These are phyloP conservation scores for Orbilia blumenaviensis DNA, from an alignment of 2,329 filamentous ascomycete genomes.

Conservation along the genomic window DNA sequence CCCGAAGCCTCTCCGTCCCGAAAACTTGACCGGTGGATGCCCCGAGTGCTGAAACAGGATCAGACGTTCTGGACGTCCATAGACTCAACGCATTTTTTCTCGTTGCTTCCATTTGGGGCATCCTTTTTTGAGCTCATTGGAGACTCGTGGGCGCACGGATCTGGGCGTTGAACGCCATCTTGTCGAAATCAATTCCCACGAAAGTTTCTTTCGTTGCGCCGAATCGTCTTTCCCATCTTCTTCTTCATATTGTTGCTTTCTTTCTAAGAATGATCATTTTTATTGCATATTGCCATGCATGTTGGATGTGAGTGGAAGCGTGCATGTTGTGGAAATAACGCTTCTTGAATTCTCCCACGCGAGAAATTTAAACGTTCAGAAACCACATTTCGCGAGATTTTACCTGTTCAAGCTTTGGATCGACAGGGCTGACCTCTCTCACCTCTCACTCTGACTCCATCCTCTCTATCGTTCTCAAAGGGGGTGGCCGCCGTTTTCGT, in stretches of 20 bases:
- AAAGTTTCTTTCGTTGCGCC: not conserved
- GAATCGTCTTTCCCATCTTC: no score
- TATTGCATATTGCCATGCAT: no score
- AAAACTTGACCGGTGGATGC: not conserved
- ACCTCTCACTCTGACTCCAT: no score
- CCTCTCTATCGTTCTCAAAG: no score
- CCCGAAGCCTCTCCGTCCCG: not conserved
- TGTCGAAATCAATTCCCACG: not conserved
- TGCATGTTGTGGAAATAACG: constrained; percentile 12
- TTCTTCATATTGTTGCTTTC: not conserved
- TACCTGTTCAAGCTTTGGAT: not conserved
- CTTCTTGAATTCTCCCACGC: not conserved
- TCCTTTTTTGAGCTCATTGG: not conserved
- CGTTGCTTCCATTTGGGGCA: no score
- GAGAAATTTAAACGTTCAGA: not conserved
- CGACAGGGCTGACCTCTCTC: not conserved
- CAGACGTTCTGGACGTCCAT: not conserved
- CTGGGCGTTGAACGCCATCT: constrained; percentile 15
- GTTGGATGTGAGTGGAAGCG: constrained; percentile 4
- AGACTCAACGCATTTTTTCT: not conserved
- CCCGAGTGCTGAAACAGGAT: not conserved
- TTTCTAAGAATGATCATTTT: not conserved
- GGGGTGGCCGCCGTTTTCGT: not conserved
- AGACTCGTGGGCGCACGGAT: not conserved
- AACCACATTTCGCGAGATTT: not conserved